Percentiles rank a stretch among this genome's conserved stretches.
Conservation (phyloP, 495 filamentous ascomycete species). For the Poronia punctata region DNA sequence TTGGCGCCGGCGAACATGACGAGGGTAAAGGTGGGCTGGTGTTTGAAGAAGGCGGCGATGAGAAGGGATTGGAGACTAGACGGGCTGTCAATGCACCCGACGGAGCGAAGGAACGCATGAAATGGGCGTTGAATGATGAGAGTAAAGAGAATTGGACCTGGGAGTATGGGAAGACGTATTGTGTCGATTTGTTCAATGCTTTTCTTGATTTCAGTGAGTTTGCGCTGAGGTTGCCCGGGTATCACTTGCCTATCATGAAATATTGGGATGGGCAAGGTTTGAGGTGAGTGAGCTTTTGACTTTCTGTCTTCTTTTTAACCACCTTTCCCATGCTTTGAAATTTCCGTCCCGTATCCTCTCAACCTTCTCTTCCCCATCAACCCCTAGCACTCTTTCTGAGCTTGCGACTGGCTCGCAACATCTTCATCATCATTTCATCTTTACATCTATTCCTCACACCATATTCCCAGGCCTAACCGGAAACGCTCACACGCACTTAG, state of each 20-base stretch:
- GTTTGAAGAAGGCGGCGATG: constrained; percentile 65
- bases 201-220: constrained; percentile 81
- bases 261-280: constrained; percentile 72
- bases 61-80: constrained; percentile 46
- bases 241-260: constrained; percentile 63
- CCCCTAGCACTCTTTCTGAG: constrained; percentile 1
- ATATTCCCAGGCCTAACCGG: constrained; percentile 26
- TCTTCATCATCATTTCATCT: constrained; percentile 9
- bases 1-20: constrained; percentile 47
- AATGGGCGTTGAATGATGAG: constrained; percentile 51
- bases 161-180: constrained; percentile 51
- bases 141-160: constrained; percentile 45
- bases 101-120: constrained; percentile 49
- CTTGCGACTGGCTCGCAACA: background rate
- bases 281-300: constrained; percentile 28
- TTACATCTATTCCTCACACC: too few relatives aligned
- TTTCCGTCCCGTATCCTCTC: constrained; percentile 1
- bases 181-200: constrained; percentile 84
- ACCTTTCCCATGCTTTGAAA: background rate
- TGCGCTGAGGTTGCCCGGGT: constrained; percentile 72
- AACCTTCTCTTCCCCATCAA: constrained; percentile 11
- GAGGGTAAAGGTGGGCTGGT: constrained; percentile 42
- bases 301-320: background rate
- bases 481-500: constrained; percentile 64
- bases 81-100: constrained; percentile 44